Evolutionary conservation across 192 early-diverging fungal genomes (phyloP).

Genomic region (Backusella psychrophila): DNA sequence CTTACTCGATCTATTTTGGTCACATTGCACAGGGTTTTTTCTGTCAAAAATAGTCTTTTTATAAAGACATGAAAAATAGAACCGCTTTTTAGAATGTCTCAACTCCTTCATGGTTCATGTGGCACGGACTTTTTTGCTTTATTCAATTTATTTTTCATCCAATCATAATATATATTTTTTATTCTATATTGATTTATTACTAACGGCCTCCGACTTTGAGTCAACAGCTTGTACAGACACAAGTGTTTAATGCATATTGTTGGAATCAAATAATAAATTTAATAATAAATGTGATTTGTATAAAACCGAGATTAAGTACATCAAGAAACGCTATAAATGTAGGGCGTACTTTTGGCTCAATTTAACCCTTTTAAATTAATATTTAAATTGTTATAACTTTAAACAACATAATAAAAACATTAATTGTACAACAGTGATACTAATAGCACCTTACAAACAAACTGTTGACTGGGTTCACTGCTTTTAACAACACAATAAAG

Average conservation of each 20-base stretch:
- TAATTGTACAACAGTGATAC: background rate
- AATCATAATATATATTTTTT: background rate
- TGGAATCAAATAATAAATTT: background rate
- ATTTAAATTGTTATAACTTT: background rate
- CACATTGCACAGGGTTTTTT: background rate
- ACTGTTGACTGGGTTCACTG: background rate
- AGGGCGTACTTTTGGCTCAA: background rate
- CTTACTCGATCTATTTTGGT: background rate
- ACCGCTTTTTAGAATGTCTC: background rate
- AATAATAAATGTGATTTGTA: background rate
- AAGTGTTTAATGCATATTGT: background rate
- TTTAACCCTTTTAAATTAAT: background rate
- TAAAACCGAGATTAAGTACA: background rate
- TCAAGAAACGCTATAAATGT: background rate
- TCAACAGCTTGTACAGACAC: background rate
- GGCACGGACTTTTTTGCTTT: conserved; percentile 2
- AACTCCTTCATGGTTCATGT: background rate
- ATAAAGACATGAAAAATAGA: background rate
- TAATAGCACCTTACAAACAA: background rate
- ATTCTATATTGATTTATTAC: background rate
- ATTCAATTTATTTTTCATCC: background rate
- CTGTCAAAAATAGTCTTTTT: background rate
- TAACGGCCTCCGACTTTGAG: background rate
- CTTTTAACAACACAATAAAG: background rate
- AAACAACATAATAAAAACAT: background rate